Conservation (phyloP, 805 yeast species). For the Candida khao-thaluensis region DNA sequence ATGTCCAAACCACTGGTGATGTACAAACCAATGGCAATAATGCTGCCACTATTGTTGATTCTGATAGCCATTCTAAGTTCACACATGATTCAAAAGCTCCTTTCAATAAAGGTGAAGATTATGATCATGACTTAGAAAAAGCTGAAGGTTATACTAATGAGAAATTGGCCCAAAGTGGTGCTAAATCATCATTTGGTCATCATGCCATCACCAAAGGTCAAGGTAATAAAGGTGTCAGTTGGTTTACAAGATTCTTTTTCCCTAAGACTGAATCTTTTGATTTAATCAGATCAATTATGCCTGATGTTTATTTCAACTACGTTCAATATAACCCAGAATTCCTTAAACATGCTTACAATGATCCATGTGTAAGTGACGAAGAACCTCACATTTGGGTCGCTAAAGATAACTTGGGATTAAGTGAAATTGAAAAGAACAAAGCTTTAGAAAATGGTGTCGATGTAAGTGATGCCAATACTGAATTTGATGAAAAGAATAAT, state of each 20-base stretch:
- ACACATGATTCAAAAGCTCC: slow-evolving; percentile 24
- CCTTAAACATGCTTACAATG: slow-evolving; percentile 45
- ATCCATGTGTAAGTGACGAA: slow-evolving; percentile 56
- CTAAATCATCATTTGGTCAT: slow-evolving; percentile 5
- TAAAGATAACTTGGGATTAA: slow-evolving; percentile 64
- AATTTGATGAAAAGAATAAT: slow-evolving; percentile 56
- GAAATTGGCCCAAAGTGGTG: background rate
- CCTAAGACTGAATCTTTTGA: slow-evolving; percentile 51
- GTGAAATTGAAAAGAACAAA: slow-evolving; percentile 54
- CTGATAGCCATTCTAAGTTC: slow-evolving; percentile 15
- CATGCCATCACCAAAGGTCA: slow-evolving; percentile 5
- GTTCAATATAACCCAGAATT: slow-evolving; percentile 42
- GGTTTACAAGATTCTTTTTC: slow-evolving; percentile 41
- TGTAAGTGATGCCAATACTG: slow-evolving; percentile 58
- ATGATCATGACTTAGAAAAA: slow-evolving; percentile 5
- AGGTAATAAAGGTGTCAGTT: slow-evolving; percentile 22
- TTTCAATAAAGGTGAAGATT: slow-evolving; percentile 12
- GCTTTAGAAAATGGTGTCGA: slow-evolving; percentile 55
- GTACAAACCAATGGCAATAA: slow-evolving; percentile 12
- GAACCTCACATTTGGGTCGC: slow-evolving; percentile 72
- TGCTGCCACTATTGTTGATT: slow-evolving; percentile 11
- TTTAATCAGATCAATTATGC: slow-evolving; percentile 43
- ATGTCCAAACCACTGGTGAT: slow-evolving; percentile 6
- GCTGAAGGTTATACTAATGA: slow-evolving; percentile 1
- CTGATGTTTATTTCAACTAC: slow-evolving; percentile 39